Evolutionary conservation across 202 grass and related monocot species (phyloP).

Genomic region (Carex sylvatica): DNA sequence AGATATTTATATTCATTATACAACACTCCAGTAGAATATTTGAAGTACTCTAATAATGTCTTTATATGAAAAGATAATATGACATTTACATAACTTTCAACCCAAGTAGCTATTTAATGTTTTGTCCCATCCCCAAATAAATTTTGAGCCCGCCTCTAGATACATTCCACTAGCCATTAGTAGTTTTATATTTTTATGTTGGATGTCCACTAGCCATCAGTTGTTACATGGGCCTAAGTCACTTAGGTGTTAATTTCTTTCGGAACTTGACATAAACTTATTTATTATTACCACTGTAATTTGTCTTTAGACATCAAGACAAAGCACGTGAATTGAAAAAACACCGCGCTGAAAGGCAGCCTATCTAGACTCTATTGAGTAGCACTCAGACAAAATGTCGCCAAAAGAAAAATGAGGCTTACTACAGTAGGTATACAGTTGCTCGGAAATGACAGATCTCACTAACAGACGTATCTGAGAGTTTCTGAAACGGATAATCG

Average conservation of each 20-base stretch:
- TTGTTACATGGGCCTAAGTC: too few relatives aligned
- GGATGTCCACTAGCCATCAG: too few relatives aligned
- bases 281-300: background rate
- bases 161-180: too few relatives aligned
- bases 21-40: too few relatives aligned
- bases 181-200: too few relatives aligned
- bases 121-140: too few relatives aligned
- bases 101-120: too few relatives aligned
- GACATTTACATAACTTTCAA: too few relatives aligned
- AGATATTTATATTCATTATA: too few relatives aligned
- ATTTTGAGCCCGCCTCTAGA: too few relatives aligned
- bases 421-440: background rate
- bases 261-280: conserved; percentile 1
- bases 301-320: background rate
- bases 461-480: background rate
- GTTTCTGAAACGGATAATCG: background rate
- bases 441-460: background rate
- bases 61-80: too few relatives aligned
- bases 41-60: too few relatives aligned
- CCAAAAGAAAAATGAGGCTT: background rate
- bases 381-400: background rate
- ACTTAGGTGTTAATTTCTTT: background rate
- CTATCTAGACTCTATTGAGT: background rate
- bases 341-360: background rate
- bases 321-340: conserved; percentile 22